Evolutionary conservation across 2,329 filamentous ascomycete species (phyloP), one percentile per base, ranked within the genome.

Genomic region (Curvularia lunata): DNA sequence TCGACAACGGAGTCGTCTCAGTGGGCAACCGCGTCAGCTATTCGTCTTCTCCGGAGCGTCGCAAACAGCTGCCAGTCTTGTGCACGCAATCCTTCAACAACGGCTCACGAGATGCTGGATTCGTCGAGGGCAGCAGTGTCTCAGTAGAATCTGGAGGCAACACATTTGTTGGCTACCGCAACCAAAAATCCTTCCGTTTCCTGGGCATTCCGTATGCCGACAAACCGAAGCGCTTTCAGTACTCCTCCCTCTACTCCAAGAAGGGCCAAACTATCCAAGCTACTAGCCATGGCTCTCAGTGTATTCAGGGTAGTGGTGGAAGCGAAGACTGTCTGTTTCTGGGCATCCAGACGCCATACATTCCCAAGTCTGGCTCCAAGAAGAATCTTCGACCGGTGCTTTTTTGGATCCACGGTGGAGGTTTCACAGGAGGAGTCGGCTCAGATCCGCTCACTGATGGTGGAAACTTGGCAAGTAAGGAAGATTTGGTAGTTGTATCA

Each of bases 401-500:
- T 46, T 80, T 84, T 58, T 83, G 79, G 73, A 83, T 84, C 19
- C 80, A 84, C 48, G 85, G 85, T 4, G 85, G 85, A 23, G 85
- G 82, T 5, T 86, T 86, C 59, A 82, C 79, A 0, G 75, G 79
- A 7, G 85, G 85, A 1, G 77, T 67, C 52, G 78, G 68, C 5
- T 71, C 63, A 28, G 69, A 73, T 38, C 34, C 64, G 5, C 47
- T 68, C n/a, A 70, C 67, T 1, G 85, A 88, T 59, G 83, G 84
- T 19, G 83, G 82, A 2, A 85, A 85, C 60, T 74, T 87, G 3
- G 85, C 83, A 0, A 85, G 83, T 2, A 80, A 85, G 48, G 84
- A 84, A 21, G 85, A 87, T 59, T 79, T 87, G 18, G 83, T 88
- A 0, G 79, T 86, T 3, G 85, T 88, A 4, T 74, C 75, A 7